Conservation (phyloP, 352 stramenopile genomes). For the Phytophthora capsici region DNA sequence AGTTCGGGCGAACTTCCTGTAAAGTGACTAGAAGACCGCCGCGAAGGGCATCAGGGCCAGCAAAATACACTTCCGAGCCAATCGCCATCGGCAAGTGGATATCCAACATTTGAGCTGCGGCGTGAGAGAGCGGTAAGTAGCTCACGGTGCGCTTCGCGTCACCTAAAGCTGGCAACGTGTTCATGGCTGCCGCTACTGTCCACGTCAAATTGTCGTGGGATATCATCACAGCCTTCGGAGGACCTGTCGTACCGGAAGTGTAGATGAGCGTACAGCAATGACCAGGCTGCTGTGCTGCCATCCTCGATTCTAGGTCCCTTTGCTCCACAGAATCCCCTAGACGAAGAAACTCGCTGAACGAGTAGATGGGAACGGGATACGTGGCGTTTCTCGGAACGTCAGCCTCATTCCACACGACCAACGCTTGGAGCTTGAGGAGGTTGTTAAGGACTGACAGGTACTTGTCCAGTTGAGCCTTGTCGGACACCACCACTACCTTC, state of each 20-base stretch:
- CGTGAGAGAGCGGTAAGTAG: slow-evolving; percentile 86
- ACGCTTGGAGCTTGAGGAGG: slow-evolving; percentile 70
- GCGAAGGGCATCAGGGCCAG: slow-evolving; percentile 72
- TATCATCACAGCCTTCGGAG: slow-evolving; percentile 78
- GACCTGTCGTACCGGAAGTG: slow-evolving; percentile 85
- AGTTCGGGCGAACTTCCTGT: slow-evolving; percentile 66
- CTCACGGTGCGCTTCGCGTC: slow-evolving; percentile 71
- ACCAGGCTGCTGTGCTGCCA: slow-evolving; percentile 52
- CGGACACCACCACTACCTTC: slow-evolving; percentile 81
- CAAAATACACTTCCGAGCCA: slow-evolving; percentile 79
- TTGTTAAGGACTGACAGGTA: slow-evolving; percentile 69
- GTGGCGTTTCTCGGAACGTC: slow-evolving; percentile 32
- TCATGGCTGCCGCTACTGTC: slow-evolving; percentile 61
- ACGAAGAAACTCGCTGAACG: slow-evolving; percentile 64
- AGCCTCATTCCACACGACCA: slow-evolving; percentile 74
- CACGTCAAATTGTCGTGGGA: slow-evolving; percentile 82
- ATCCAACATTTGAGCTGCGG: slow-evolving; percentile 81
- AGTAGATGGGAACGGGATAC: slow-evolving; percentile 59
- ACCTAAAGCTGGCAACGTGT: slow-evolving; percentile 56
- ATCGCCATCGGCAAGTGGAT: slow-evolving; percentile 74
- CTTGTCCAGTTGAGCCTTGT: slow-evolving; percentile 72
- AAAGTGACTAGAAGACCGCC: slow-evolving; percentile 69
- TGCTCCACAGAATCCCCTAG: slow-evolving; percentile 48
- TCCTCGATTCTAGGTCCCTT: slow-evolving; percentile 45
- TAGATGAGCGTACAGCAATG: slow-evolving; percentile 91